Conservation (phyloP, 768 basidiomycete species). For the Suillus cothurnatus region DNA sequence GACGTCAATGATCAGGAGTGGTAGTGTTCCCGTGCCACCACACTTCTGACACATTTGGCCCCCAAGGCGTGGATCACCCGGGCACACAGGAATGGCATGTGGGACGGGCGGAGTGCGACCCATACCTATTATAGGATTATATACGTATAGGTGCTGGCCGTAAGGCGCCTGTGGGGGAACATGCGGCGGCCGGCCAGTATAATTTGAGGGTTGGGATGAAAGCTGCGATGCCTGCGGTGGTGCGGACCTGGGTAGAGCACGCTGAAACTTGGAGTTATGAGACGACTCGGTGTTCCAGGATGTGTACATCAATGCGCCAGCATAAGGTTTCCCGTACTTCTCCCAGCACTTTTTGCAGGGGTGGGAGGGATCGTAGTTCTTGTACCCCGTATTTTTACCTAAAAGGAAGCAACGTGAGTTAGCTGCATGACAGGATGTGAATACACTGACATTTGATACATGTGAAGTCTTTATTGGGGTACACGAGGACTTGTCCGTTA, state of each 20-base stretch:
- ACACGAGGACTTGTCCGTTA: constrained; percentile 65
- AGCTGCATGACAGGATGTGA: not conserved
- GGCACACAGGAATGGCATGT: constrained; percentile 46
- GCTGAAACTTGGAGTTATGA: constrained; percentile 28
- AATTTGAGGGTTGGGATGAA: not conserved
- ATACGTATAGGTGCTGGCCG: constrained; percentile 27
- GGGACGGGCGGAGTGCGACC: constrained; percentile 35
- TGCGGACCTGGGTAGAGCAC: constrained; percentile 27
- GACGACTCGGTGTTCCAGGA: constrained; percentile 35
- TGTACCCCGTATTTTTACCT: constrained; percentile 81
- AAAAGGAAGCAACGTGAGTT: not conserved
- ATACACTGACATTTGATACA: constrained; percentile 66
- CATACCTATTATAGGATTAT: constrained; percentile 22
- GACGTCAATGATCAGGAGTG: constrained; percentile 56
- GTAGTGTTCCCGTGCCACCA: constrained; percentile 54
- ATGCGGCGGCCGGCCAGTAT: constrained; percentile 3
- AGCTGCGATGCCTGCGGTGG: constrained; percentile 23
- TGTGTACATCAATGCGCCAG: constrained; percentile 60
- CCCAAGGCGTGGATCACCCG: constrained; percentile 74
- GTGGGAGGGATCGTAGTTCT: constrained; percentile 61
- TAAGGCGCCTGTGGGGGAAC: not conserved
- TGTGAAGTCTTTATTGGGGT: constrained; percentile 54
- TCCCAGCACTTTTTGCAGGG: constrained; percentile 80
- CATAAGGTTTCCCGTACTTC: constrained; percentile 62
- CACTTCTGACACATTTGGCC: constrained; percentile 69